These are phyloP conservation scores for Theobroma cacao DNA, from an alignment of 345 rosid genomes.

Conservation along the genomic window DNA sequence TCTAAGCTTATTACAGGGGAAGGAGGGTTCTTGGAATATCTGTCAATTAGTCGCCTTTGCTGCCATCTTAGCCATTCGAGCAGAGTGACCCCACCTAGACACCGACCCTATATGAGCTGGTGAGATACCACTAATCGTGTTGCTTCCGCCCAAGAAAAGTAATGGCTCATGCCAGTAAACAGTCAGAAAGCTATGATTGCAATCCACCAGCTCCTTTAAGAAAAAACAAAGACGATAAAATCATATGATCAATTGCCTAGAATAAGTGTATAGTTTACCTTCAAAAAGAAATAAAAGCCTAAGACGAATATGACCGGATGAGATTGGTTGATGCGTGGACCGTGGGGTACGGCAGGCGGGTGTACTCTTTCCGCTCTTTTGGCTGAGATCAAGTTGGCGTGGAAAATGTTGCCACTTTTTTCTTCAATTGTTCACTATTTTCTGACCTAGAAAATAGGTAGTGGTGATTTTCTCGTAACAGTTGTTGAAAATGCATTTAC, in stretches of 20 bases:
- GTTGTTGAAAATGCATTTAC: background rate
- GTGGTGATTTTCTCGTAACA: background rate
- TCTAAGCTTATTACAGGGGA: background rate
- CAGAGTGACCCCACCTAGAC: background rate
- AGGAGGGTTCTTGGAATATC: background rate
- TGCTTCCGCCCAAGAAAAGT: background rate
- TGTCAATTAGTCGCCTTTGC: background rate
- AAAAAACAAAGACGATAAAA: background rate
- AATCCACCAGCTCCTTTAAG: constrained; percentile 6
- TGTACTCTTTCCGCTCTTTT: background rate
- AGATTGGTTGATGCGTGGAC: background rate
- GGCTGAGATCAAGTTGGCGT: background rate
- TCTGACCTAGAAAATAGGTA: background rate
- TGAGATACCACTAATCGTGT: background rate
- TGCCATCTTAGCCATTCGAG: background rate
- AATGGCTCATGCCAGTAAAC: constrained; percentile 11
- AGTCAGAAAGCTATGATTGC: constrained; percentile 15
- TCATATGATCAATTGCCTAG: constrained; percentile 12
- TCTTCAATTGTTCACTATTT: background rate
- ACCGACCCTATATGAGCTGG: constrained; percentile 5
- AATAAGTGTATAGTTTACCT: background rate
- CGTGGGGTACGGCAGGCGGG: background rate
- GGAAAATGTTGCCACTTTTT: background rate
- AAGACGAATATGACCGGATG: background rate
- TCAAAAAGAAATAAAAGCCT: background rate